Evolutionary conservation across 2,329 filamentous ascomycete species (phyloP).

Genomic region (Orbilia javanica): DNA sequence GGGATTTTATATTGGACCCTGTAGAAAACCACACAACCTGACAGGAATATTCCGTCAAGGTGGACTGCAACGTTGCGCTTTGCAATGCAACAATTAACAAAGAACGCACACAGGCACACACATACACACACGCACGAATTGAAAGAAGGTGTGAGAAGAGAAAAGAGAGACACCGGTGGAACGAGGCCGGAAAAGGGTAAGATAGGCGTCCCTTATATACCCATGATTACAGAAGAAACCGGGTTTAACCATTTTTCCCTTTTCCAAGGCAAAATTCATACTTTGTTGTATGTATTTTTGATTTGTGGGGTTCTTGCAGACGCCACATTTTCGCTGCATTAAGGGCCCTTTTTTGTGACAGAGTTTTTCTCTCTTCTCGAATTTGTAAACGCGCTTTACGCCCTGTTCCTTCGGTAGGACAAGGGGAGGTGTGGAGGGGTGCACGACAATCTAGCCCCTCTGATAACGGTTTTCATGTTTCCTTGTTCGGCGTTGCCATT

Average conservation of each 20-base stretch:
- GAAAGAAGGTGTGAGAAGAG: not conserved
- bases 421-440: not conserved
- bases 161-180: not conserved
- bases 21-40: not conserved
- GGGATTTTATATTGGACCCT: not conserved
- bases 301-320: not conserved
- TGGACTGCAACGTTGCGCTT: not conserved
- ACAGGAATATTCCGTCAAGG: not conserved
- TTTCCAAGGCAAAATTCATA: not conserved
- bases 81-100: not conserved
- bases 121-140: not conserved
- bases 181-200: slow-evolving; percentile 9
- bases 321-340: slow-evolving; percentile 3
- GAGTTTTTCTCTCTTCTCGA: not conserved
- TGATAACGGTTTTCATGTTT: no score
- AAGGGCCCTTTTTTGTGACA: slow-evolving; percentile 2
- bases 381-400: slow-evolving; percentile 21
- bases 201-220: slow-evolving; percentile 24
- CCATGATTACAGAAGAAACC: not conserved
- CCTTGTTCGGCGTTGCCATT: not conserved
- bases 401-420: slow-evolving; percentile 4
- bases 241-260: not conserved
- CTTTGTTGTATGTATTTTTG: not conserved
- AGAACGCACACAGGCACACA: not conserved
- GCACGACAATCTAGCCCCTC: not conserved